Evolutionary conservation across 805 yeast genomes (phyloP).

Genomic region (Hemisphaericaspora nanyangensis): DNA sequence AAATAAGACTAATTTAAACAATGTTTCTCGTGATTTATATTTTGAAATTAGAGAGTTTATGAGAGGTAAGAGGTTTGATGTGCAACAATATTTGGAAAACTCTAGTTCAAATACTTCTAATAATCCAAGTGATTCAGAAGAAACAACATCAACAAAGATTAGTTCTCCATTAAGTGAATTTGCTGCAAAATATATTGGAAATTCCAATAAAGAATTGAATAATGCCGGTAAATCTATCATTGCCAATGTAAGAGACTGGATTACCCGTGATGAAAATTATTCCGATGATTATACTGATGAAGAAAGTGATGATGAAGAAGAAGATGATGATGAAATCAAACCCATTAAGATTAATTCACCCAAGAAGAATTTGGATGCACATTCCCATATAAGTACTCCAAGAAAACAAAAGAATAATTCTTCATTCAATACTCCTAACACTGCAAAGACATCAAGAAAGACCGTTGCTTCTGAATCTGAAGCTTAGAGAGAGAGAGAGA

Average conservation of each 20-base stretch:
- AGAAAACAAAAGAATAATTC: neutral
- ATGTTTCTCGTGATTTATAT: conserved; percentile 76
- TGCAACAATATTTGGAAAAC: conserved; percentile 23
- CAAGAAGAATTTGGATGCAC: too few relatives aligned
- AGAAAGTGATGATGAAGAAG: conserved; percentile 6
- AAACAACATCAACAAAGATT: conserved; percentile 16
- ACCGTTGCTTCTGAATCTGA: too few relatives aligned
- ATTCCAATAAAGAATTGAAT: conserved; percentile 40
- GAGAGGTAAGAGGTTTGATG: conserved; percentile 41
- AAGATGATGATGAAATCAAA: conserved; percentile 9
- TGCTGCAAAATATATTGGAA: conserved; percentile 61
- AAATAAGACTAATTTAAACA: conserved; percentile 63
- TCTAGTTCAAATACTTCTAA: conserved; percentile 11
- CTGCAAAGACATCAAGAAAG: too few relatives aligned
- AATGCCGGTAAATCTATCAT: conserved; percentile 26
- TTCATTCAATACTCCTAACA: too few relatives aligned
- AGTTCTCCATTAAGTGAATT: conserved; percentile 63
- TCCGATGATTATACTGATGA: conserved; percentile 24
- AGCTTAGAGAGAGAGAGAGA: too few relatives aligned
- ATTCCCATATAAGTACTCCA: too few relatives aligned
- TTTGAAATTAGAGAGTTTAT: conserved; percentile 78
- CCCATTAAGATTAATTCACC: conserved; percentile 7
- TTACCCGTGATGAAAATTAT: conserved; percentile 30
- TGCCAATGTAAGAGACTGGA: conserved; percentile 43
- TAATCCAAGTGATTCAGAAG: conserved; percentile 27